phyloP scores from a whole-genome alignment of 176 grass and related monocot species.

The Tuctoria greenei region DNA sequence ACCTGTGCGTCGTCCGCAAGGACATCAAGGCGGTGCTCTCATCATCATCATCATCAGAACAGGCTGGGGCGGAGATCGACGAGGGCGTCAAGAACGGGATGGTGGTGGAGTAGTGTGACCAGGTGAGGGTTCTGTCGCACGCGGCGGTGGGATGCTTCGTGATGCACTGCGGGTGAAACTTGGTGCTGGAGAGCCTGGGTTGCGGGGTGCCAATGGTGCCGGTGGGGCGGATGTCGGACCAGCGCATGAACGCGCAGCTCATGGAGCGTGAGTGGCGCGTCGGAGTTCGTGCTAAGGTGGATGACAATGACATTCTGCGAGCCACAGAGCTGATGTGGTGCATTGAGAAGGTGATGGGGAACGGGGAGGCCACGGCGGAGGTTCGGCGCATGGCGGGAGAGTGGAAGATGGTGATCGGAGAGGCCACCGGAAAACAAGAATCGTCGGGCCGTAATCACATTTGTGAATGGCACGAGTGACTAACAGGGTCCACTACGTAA shows the following conservation, averaged over 20 bases:
- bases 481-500: too few species aligned
- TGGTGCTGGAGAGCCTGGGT: conserved; percentile 47
- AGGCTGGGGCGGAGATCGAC: not conserved
- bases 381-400: conserved; percentile 21
- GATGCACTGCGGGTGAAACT: conserved; percentile 71
- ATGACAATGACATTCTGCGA: conserved; percentile 27
- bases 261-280: conserved; percentile 50
- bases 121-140: conserved; percentile 57
- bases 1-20: conserved; percentile 51
- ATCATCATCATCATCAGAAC: not conserved
- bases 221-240: conserved; percentile 47
- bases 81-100: conserved; percentile 32
- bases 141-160: conserved; percentile 65
- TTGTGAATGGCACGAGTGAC: not conserved
- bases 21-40: conserved; percentile 28
- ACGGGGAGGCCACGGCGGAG: conserved; percentile 5
- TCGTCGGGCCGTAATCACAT: not conserved
- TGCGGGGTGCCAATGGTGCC: conserved; percentile 56
- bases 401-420: conserved; percentile 32
- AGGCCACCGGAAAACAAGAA: not conserved
- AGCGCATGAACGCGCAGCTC: conserved; percentile 59
- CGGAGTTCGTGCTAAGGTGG: conserved; percentile 36
- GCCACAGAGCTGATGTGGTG: conserved; percentile 37
- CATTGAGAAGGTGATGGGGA: conserved; percentile 45
- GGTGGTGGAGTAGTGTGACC: conserved; percentile 80